These are phyloP conservation scores for Hericium rajendrae DNA, from an alignment of 768 basidiomycete species.

Conservation along the genomic window DNA sequence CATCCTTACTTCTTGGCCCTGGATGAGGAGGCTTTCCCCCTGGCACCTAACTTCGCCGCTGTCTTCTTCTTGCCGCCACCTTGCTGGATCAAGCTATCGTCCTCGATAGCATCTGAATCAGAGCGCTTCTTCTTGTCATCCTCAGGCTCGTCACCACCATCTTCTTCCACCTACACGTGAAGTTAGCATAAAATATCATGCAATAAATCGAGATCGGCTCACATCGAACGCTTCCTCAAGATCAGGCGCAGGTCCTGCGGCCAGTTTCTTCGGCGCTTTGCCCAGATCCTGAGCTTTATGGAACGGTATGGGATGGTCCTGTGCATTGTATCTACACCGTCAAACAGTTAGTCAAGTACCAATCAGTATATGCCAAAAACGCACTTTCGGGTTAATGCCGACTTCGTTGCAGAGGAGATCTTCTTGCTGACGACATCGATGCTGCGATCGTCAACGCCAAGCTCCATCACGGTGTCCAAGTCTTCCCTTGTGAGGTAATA, in stretches of 20 bases:
- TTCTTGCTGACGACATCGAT: slow-evolving; percentile 75
- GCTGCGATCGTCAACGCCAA: slow-evolving; percentile 76
- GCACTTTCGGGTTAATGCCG: slow-evolving; percentile 77
- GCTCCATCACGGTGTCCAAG: slow-evolving; percentile 92
- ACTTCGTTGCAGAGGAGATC: slow-evolving; percentile 73
- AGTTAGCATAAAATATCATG: not conserved
- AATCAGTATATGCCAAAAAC: slow-evolving; percentile 13
- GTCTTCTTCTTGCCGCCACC: slow-evolving; percentile 5
- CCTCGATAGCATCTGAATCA: slow-evolving; percentile 17
- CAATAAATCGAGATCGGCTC: slow-evolving; percentile 17
- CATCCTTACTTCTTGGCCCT: not conserved
- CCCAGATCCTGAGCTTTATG: slow-evolving; percentile 79
- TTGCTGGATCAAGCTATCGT: slow-evolving; percentile 25
- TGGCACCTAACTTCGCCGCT: slow-evolving; percentile 1
- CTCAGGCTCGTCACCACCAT: slow-evolving; percentile 14
- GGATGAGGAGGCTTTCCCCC: slow-evolving; percentile 4
- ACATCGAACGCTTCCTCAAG: slow-evolving; percentile 88
- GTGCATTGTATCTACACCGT: slow-evolving; percentile 68
- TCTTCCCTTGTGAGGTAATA: slow-evolving; percentile 92
- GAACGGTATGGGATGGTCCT: slow-evolving; percentile 91
- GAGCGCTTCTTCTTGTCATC: slow-evolving; percentile 13
- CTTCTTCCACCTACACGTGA: slow-evolving; percentile 9
- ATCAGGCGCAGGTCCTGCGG: slow-evolving; percentile 69
- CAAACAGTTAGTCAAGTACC: not conserved
- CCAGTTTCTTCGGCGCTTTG: slow-evolving; percentile 72